Evolutionary conservation across 2,329 filamentous ascomycete genomes (phyloP).

Genomic region (Xylariaceae sp.): DNA sequence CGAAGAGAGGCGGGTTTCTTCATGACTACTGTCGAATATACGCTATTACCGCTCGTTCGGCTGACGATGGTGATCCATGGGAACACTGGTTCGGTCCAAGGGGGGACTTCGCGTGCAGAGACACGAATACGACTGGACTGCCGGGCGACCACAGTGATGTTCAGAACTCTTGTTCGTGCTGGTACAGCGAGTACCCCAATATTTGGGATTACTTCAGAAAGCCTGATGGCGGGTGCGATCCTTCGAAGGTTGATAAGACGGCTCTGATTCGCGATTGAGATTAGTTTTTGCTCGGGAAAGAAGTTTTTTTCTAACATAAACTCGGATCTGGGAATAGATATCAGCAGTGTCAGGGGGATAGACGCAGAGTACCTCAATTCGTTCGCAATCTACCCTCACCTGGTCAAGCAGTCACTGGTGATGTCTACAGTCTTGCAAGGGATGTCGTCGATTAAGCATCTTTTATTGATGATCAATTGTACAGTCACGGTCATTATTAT

Average conservation of each 20-base stretch:
- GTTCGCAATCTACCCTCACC: too few species aligned
- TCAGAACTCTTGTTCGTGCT: neutral
- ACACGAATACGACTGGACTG: neutral
- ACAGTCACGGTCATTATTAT: too few species aligned
- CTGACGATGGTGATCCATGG: neutral
- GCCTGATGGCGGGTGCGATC: neutral
- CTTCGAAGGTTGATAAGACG: neutral
- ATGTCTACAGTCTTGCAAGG: too few species aligned
- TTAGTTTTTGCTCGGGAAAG: too few species aligned
- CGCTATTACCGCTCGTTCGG: neutral
- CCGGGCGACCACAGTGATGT: neutral
- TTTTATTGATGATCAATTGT: too few species aligned
- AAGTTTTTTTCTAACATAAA: too few species aligned
- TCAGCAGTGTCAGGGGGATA: too few species aligned
- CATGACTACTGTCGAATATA: neutral
- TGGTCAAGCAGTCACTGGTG: too few species aligned
- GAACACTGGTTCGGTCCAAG: neutral
- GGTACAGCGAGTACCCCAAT: neutral
- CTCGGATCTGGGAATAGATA: too few species aligned
- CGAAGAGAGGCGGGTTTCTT: neutral
- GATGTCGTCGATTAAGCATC: too few species aligned
- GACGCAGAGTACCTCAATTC: too few species aligned
- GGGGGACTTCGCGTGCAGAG: neutral
- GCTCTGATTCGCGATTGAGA: neutral
- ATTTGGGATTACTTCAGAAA: neutral